These are phyloP conservation scores for Tricladium varicosporioides DNA, from an alignment of 2,329 filamentous ascomycete genomes.

Conservation along the genomic window DNA sequence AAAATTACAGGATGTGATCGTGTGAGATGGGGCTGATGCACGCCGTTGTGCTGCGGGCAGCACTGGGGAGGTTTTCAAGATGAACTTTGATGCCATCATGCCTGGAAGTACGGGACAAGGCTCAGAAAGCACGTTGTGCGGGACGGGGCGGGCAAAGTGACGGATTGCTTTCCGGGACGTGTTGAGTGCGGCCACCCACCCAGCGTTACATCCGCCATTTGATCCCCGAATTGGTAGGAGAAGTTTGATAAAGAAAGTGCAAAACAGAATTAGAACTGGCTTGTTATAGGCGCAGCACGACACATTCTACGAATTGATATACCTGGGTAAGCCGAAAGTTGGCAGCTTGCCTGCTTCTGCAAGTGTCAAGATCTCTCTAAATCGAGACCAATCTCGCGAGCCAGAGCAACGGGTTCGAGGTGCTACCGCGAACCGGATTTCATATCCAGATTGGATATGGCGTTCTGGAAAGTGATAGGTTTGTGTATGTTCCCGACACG, in stretches of 20 bases:
- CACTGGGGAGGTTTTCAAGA: neutral
- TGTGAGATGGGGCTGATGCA: neutral
- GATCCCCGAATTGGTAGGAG: neutral
- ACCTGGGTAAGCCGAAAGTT: too few relatives aligned
- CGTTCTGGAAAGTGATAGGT: neutral
- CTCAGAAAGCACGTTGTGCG: neutral
- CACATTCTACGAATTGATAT: too few relatives aligned
- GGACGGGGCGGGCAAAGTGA: neutral
- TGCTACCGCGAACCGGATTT: too few relatives aligned
- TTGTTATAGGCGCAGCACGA: too few relatives aligned
- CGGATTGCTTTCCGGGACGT: neutral
- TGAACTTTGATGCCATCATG: neutral
- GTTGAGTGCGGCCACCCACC: neutral
- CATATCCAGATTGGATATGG: too few relatives aligned
- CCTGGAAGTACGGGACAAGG: too few relatives aligned
- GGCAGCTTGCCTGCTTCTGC: too few relatives aligned
- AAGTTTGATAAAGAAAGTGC: too few relatives aligned
- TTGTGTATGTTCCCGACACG: slow-evolving; percentile 2
- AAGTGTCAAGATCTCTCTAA: too few relatives aligned
- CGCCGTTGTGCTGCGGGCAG: neutral
- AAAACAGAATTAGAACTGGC: too few relatives aligned
- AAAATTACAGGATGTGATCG: neutral
- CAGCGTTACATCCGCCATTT: neutral
- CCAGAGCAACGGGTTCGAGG: too few relatives aligned
- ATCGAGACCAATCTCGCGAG: too few relatives aligned